Percentiles rank a stretch among this genome's conserved stretches.
Evolutionary conservation across 331 rosid species (phyloP).

Genomic region (Acacia pycnantha): DNA sequence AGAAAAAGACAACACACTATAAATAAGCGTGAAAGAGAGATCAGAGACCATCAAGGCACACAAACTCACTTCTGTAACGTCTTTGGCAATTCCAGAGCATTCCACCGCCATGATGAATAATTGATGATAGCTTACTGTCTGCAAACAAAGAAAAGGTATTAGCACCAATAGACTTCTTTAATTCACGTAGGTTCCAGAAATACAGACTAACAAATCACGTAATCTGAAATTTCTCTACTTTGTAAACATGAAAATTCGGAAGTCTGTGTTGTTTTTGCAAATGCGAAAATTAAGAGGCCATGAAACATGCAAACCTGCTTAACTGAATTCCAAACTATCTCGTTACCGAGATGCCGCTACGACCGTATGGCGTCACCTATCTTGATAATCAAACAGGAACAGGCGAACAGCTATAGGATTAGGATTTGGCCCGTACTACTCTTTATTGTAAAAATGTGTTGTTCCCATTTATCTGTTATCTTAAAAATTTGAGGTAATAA

Average conservation of each 20-base stretch:
- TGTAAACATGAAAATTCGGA: background rate
- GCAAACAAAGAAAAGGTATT: background rate
- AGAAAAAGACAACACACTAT: background rate
- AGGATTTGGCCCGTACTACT: background rate
- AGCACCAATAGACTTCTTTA: background rate
- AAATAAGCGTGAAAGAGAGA: background rate
- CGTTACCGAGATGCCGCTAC: background rate
- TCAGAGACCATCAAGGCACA: background rate
- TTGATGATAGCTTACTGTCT: conserved; percentile 33
- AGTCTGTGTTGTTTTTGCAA: background rate
- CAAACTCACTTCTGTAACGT: conserved; percentile 55
- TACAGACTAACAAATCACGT: background rate
- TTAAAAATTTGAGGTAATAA: background rate
- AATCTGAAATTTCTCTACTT: conserved; percentile 13
- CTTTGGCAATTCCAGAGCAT: conserved; percentile 50
- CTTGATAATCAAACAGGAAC: background rate
- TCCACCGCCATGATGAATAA: conserved; percentile 45
- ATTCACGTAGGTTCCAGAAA: conserved; percentile 2
- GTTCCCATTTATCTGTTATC: background rate
- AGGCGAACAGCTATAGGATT: background rate
- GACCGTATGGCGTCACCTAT: background rate
- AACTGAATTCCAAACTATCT: background rate
- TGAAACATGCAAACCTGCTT: conserved; percentile 10
- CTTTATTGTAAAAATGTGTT: background rate
- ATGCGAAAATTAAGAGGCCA: background rate